Base-by-base conservation (phyloP, 108 stramenopile genomes). In the Aurantiochytrium sp. region DNA sequence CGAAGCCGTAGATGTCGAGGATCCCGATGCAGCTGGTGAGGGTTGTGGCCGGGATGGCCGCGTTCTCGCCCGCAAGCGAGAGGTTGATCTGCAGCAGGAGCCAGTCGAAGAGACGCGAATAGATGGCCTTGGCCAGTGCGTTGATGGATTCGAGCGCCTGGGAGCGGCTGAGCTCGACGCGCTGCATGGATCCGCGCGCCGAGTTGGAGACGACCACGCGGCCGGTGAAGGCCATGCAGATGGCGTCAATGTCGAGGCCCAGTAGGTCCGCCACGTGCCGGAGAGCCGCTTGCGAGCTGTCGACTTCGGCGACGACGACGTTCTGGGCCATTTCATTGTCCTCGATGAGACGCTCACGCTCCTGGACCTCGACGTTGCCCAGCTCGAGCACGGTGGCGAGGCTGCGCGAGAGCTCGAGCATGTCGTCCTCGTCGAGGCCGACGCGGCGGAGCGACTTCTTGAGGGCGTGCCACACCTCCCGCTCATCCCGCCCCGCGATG, bases 31-130 rank as follows among this genome's bases (percentile, higher is more conserved):
- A 48, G 42, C 45, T 81, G 27, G 36, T 30, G 1, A 30, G 39
- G 37, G 41, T 65, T 2, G 27, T 55, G 27, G 50, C 17, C 2
- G 50, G 15, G 2, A 27, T 10, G 19, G 59, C 59, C 19, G 32
- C 52, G 3, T 55, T 42, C 5, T 54, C 69, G 34, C 17, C 87
- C 8, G 27, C 32, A 19, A 91, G 37, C 22, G 48, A 4, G 2
- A 1, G 0, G 52, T 91, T 91, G 69, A 89, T 59, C 37, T 27
- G 55, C 31, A 10, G 2, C 12, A 91, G 53, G 42, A 92, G 52
- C 91, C 91, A 92, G 31, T 81, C 69, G 59, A 92, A 92, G n/a
- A 89, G 42, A 8, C 88, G 86, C 21, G 86, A 89, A 37, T 92
- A 92, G 3, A 90, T 30, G 4, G 86, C 88, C 50, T 92, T 92